Percentiles rank a stretch among this genome's conserved stretches.
Conservation (phyloP, 306 rosid genomes). For the Carpinus viminea region DNA sequence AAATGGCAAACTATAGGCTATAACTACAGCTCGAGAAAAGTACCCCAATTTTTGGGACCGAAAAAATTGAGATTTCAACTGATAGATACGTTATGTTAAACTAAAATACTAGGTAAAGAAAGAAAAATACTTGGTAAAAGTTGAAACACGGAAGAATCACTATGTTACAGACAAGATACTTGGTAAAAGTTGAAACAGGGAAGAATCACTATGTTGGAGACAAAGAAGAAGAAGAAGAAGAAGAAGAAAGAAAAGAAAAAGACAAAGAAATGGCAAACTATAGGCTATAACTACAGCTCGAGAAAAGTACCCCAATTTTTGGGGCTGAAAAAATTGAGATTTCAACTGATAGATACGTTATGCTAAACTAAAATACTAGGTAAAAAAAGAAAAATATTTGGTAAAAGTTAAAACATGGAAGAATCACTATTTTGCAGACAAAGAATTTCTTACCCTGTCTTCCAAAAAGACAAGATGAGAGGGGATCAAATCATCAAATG, state of each 20-base stretch:
- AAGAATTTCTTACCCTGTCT: slow-evolving; percentile 44
- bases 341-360: background rate
- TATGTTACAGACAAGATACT: background rate
- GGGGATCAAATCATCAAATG: slow-evolving; percentile 41
- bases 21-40: background rate
- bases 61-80: background rate
- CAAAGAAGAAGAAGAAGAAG: too few relatives aligned
- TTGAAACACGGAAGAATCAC: background rate
- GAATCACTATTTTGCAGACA: background rate
- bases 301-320: background rate
- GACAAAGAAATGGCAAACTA: too few relatives aligned
- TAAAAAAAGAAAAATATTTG: background rate
- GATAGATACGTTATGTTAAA: background rate
- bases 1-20: too few relatives aligned
- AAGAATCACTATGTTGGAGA: too few relatives aligned
- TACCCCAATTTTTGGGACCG: background rate
- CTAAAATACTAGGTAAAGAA: background rate
- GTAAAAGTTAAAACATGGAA: background rate
- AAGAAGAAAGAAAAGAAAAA: background rate
- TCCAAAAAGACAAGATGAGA: slow-evolving; percentile 46
- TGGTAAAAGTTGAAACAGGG: too few relatives aligned
- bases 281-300: background rate
- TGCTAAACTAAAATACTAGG: background rate
- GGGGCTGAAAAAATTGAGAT: background rate
- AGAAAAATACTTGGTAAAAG: background rate